These are phyloP conservation scores for Vitis rupestris DNA, from an alignment of 164 flowering plant species.

Conservation along the genomic window DNA sequence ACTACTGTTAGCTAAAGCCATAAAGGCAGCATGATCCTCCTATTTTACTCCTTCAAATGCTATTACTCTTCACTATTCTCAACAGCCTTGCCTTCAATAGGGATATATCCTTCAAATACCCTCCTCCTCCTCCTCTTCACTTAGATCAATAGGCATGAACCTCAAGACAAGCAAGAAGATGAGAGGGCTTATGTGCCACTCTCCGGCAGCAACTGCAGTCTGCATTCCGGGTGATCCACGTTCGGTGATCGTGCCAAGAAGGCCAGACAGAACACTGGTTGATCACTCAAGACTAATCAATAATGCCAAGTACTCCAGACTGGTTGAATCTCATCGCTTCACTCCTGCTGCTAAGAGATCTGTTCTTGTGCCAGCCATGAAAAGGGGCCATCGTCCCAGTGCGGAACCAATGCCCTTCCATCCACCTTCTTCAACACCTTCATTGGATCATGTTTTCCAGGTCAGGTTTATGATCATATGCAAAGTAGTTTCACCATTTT, in stretches of 20 bases:
- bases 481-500: no score
- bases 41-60: no score
- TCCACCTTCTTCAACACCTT: neutral
- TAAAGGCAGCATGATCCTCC: no score
- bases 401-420: neutral
- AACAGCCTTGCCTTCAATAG: no score
- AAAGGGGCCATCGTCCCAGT: neutral
- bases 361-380: neutral
- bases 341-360: neutral
- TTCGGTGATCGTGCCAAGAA: slow-evolving; percentile 52
- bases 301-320: slow-evolving; percentile 35
- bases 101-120: no score
- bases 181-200: slow-evolving; percentile 70
- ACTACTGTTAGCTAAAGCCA: no score
- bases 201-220: slow-evolving; percentile 54
- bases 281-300: slow-evolving; percentile 28
- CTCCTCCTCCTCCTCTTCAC: no score
- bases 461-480: slow-evolving; percentile 10
- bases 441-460: slow-evolving; percentile 41
- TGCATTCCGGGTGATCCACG: slow-evolving; percentile 48
- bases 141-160: no score
- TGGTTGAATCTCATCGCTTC: slow-evolving; percentile 27
- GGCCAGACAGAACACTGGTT: slow-evolving; percentile 19
- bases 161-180: slow-evolving; percentile 22
- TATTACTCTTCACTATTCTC: no score